Base-by-base conservation (phyloP, 768 basidiomycete species). In the Russula sp. region DNA sequence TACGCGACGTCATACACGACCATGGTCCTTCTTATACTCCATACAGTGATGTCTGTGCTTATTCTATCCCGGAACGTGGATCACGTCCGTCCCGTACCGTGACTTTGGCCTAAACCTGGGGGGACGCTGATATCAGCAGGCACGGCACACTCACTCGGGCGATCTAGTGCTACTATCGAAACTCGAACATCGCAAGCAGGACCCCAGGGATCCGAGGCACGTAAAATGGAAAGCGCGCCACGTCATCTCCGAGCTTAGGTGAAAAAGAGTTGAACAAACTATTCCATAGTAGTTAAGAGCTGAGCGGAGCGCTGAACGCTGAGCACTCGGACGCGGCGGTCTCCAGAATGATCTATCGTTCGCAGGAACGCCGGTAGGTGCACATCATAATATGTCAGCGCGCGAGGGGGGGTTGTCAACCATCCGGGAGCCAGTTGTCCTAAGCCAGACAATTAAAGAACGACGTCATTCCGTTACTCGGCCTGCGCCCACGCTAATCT, bases 401-500 rank as follows among this genome's bases (percentile, higher is more conserved):
- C 43, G 45, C 32, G 22, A 43, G 7, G 32, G 20, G 20, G 5
- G 18, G 16, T 29, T 29, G 25, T 29, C 25, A 3, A 29, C 25
- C 1, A 41, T 47, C 41, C 5, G 11, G 9, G 13, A 41, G 16
- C 43, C 34, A 34, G 45, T 57, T 6, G 39, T 14, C 22, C 38
- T 29, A 8, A 35, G 20, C 46, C 45, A 25, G 22, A n/a, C 22
- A 18, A 9, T 29, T 13, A 41, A 51, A 41, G 32, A 52, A 52
- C 42, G 46, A 60, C 53, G 36, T 55, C 59, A 60, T 38, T 34
- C 38, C 52, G n/a, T 18, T 60, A 22, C 41, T 46, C 42, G 25
- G 25, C 34, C 39, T 49, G 42, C 52, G 3, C 53, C 53, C 59
- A 60, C 59, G 11, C 51, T 5, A n/a, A 55, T 61, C 54, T 61